These are phyloP conservation scores for Davidsoniella eucalypti DNA, from an alignment of 2,329 filamentous ascomycete species.

Conservation along the genomic window DNA sequence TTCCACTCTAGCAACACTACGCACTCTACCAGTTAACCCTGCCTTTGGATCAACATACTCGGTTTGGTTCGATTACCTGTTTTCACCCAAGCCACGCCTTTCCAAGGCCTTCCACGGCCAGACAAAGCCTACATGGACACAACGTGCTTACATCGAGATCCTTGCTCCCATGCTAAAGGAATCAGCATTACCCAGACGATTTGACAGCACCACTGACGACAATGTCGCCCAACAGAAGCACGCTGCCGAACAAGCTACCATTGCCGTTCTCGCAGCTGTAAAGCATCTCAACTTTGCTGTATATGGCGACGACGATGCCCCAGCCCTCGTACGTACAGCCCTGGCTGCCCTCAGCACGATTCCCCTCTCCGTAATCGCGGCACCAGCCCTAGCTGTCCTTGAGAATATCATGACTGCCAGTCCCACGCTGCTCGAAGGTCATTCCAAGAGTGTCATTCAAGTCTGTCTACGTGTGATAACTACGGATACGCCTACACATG, in stretches of 20 bases:
- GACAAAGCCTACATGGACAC: slow-evolving; percentile 30
- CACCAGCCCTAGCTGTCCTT: slow-evolving; percentile 32
- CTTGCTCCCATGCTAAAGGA: slow-evolving; percentile 27
- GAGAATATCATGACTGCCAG: slow-evolving; percentile 30
- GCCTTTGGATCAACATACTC: slow-evolving; percentile 24
- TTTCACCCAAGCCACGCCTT: slow-evolving; percentile 24
- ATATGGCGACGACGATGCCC: slow-evolving; percentile 32
- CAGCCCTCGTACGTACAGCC: slow-evolving; percentile 30
- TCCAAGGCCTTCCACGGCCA: slow-evolving; percentile 26
- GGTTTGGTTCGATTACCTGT: slow-evolving; percentile 26
- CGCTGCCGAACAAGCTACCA: slow-evolving; percentile 24
- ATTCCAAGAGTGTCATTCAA: slow-evolving; percentile 32
- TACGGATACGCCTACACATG: neutral
- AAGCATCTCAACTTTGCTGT: slow-evolving; percentile 33
- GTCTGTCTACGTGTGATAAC: slow-evolving; percentile 21
- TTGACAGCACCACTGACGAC: slow-evolving; percentile 1
- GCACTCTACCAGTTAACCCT: slow-evolving; percentile 20
- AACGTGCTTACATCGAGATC: slow-evolving; percentile 32
- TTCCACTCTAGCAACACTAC: slow-evolving; percentile 21
- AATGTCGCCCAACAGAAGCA: neutral
- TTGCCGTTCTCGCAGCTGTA: slow-evolving; percentile 32
- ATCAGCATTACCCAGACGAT: slow-evolving; percentile 22
- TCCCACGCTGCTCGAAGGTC: slow-evolving; percentile 28
- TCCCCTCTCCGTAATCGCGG: slow-evolving; percentile 26
- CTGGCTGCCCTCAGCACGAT: slow-evolving; percentile 30